Conservation (phyloP, 352 stramenopile species). For the Phytophthora melonis region DNA sequence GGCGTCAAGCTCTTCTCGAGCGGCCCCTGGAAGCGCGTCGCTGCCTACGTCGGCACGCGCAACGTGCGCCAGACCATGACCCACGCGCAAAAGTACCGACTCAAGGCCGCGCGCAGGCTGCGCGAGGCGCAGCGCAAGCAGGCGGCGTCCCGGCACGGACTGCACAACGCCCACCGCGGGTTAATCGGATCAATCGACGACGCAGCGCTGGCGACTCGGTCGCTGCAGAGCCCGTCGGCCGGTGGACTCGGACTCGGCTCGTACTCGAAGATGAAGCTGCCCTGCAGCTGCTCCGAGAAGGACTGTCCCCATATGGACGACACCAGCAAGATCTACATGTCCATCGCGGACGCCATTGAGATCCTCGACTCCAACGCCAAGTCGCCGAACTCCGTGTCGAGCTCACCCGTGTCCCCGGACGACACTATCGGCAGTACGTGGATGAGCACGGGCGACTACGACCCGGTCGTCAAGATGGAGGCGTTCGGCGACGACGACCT, state of each 20-base stretch:
- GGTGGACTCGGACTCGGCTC: conserved; percentile 38
- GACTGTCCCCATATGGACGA: conserved; percentile 46
- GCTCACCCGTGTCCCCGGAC: conserved; percentile 41
- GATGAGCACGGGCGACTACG: conserved; percentile 26
- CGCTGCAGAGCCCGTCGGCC: conserved; percentile 24
- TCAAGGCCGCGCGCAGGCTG: conserved; percentile 69
- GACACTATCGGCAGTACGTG: conserved; percentile 29
- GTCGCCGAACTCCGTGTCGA: conserved; percentile 6
- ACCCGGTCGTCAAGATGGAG: conserved; percentile 28
- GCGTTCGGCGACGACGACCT: conserved; percentile 31
- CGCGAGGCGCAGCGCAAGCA: conserved; percentile 64
- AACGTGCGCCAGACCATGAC: conserved; percentile 87
- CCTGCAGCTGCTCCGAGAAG: conserved; percentile 42
- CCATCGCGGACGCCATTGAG: conserved; percentile 52
- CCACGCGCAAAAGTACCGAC: conserved; percentile 80
- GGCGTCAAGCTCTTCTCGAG: conserved; percentile 80
- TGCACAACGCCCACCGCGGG: conserved; percentile 37
- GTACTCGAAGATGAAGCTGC: conserved; percentile 43
- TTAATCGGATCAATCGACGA: background rate
- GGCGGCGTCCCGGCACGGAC: conserved; percentile 45
- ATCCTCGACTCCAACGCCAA: conserved; percentile 50
- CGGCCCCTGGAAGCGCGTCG: conserved; percentile 77
- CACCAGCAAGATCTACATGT: conserved; percentile 53
- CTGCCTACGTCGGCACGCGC: conserved; percentile 75
- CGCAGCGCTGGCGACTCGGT: conserved; percentile 10